Conservation (phyloP, 2,329 filamentous ascomycete species). For the Xenoacremonium recifei region DNA sequence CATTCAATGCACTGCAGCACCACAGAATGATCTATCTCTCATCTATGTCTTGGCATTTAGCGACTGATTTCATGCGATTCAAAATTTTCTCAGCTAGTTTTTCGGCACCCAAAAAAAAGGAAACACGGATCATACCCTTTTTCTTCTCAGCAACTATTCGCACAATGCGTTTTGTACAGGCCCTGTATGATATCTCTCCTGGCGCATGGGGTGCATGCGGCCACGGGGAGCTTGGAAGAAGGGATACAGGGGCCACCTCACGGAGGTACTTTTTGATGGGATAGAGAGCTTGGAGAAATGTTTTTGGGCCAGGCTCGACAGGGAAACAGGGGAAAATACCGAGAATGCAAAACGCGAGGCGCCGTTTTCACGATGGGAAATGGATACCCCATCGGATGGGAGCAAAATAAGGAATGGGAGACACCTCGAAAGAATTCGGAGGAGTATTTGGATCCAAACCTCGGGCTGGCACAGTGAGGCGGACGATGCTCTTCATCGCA, state of each 20-base stretch:
- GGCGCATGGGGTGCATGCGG: conserved; percentile 13
- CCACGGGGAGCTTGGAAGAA: conserved; percentile 13
- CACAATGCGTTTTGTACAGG: conserved; percentile 15
- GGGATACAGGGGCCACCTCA: conserved; percentile 19
- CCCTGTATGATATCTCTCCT: conserved; percentile 22
- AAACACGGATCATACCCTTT: conserved; percentile 37
- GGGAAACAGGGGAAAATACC: conserved; percentile 28
- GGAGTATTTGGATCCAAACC: conserved; percentile 23
- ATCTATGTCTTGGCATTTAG: conserved; percentile 47
- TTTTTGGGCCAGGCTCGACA: conserved; percentile 25
- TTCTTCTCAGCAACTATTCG: conserved; percentile 23
- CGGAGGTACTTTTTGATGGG: conserved; percentile 24
- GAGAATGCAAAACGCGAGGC: conserved; percentile 33
- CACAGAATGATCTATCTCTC: conserved; percentile 31
- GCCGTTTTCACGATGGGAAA: conserved; percentile 22
- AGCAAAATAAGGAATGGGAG: conserved; percentile 17
- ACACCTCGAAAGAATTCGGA: conserved; percentile 14
- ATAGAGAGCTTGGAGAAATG: conserved; percentile 25
- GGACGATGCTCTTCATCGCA: conserved; percentile 26
- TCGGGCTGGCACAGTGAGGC: conserved; percentile 29
- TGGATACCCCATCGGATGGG: conserved; percentile 24
- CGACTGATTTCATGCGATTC: conserved; percentile 36
- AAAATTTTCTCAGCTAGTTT: conserved; percentile 35
- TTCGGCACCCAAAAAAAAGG: conserved; percentile 39
- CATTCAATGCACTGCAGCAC: conserved; percentile 31